phyloP scores from a whole-genome alignment of 106 monocot species.

The Gastrodia elata region DNA sequence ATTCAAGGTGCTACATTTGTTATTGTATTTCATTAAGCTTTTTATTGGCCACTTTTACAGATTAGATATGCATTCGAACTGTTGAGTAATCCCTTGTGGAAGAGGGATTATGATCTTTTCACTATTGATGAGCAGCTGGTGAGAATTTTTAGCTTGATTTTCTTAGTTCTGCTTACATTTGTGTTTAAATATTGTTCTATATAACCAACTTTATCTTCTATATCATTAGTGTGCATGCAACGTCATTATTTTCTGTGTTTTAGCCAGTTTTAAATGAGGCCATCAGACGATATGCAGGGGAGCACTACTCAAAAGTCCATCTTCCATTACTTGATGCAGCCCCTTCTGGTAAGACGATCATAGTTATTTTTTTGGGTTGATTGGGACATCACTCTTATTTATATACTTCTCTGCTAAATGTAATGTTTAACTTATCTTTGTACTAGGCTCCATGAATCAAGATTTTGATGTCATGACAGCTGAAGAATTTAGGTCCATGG shows the following conservation, averaged over 20 bases:
- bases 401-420: not conserved
- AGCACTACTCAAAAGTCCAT: slow-evolving; percentile 38
- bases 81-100: slow-evolving; percentile 74
- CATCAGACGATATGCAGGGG: slow-evolving; percentile 34
- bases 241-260: not conserved
- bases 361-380: not conserved
- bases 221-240: not conserved
- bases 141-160: slow-evolving; percentile 11
- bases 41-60: slow-evolving; percentile 28
- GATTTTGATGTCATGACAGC: slow-evolving; percentile 28
- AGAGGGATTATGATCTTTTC: slow-evolving; percentile 88
- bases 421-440: slow-evolving; percentile 3
- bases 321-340: slow-evolving; percentile 61
- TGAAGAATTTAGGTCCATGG: slow-evolving; percentile 35
- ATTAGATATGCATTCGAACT: slow-evolving; percentile 84
- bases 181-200: not conserved
- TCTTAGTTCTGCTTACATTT: not conserved
- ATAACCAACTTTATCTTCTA: not conserved
- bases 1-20: not conserved
- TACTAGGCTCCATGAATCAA: slow-evolving; percentile 27
- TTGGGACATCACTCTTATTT: not conserved
- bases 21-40: not conserved
- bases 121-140: slow-evolving; percentile 82
- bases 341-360: slow-evolving; percentile 33
- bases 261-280: slow-evolving; percentile 53